Conservation (phyloP, 1,284 basidiomycete genomes). For the Sporisorium exsertum region DNA sequence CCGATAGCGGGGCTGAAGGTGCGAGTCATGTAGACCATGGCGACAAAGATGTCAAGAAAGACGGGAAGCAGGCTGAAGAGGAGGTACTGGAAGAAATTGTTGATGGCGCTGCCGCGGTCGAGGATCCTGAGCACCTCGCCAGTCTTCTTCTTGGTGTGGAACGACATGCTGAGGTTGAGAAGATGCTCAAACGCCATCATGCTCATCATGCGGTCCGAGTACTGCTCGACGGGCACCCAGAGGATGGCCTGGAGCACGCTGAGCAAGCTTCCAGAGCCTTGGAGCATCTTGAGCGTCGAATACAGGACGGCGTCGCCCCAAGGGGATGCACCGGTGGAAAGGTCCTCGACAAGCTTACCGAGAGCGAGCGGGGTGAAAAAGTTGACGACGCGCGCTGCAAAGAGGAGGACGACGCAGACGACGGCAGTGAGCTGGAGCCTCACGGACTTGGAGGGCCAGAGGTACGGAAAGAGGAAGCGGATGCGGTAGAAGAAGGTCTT, state of each 20-base stretch:
- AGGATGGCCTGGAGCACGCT: slow-evolving; percentile 59
- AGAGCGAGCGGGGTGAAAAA: slow-evolving; percentile 79
- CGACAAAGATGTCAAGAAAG: slow-evolving; percentile 78
- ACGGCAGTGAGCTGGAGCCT: slow-evolving; percentile 79
- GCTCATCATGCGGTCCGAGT: slow-evolving; percentile 72
- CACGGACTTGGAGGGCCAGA: slow-evolving; percentile 80
- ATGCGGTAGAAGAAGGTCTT: slow-evolving; percentile 70
- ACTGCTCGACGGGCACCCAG: slow-evolving; percentile 87
- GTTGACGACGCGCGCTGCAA: slow-evolving; percentile 82
- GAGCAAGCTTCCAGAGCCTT: slow-evolving; percentile 70
- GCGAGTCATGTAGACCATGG: slow-evolving; percentile 75
- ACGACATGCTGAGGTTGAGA: slow-evolving; percentile 79
- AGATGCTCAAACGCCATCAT: slow-evolving; percentile 68
- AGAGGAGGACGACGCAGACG: slow-evolving; percentile 77
- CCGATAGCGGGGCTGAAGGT: slow-evolving; percentile 77
- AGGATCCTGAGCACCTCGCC: slow-evolving; percentile 78
- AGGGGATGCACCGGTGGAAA: slow-evolving; percentile 55
- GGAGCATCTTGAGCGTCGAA: slow-evolving; percentile 69
- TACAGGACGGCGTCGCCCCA: slow-evolving; percentile 66
- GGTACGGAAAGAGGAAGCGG: slow-evolving; percentile 78
- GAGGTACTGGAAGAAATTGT: slow-evolving; percentile 71
- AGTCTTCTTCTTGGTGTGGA: slow-evolving; percentile 80
- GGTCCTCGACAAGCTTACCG: slow-evolving; percentile 75
- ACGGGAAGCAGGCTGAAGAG: slow-evolving; percentile 84
- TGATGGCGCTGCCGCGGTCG: slow-evolving; percentile 76